Evolutionary conservation across 164 flowering plant species (phyloP).

Genomic region (Nelumbo lutea): DNA sequence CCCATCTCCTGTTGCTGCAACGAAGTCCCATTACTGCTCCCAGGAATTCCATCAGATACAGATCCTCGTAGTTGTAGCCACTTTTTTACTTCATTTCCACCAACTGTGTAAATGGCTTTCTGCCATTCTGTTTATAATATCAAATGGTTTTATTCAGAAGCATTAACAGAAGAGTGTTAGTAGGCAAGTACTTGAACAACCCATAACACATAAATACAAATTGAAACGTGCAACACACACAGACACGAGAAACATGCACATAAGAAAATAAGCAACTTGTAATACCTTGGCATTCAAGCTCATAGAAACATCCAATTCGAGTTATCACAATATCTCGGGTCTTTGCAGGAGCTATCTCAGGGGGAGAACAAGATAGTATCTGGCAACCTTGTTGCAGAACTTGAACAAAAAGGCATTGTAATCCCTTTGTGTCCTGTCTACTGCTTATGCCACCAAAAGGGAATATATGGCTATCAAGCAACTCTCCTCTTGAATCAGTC

Average conservation of each 20-base stretch:
- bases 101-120: slow-evolving; percentile 79
- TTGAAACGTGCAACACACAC: no score
- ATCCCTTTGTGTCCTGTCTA: slow-evolving; percentile 96
- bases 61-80: slow-evolving; percentile 90
- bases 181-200: neutral
- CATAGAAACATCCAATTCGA: slow-evolving; percentile 89
- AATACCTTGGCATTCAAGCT: slow-evolving; percentile 93
- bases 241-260: neutral
- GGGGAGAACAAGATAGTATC: slow-evolving; percentile 64
- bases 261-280: neutral
- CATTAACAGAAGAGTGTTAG: no score
- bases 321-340: slow-evolving; percentile 90
- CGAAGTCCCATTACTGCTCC: slow-evolving; percentile 66
- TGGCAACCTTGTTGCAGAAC: slow-evolving; percentile 91
- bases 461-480: slow-evolving; percentile 84
- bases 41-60: slow-evolving; percentile 62
- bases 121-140: slow-evolving; percentile 78
- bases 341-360: slow-evolving; percentile 53
- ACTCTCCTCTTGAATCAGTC: slow-evolving; percentile 97
- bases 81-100: slow-evolving; percentile 88
- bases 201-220: no score
- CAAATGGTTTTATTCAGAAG: neutral
- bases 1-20: slow-evolving; percentile 83
- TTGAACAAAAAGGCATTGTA: slow-evolving; percentile 86
- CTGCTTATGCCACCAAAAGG: slow-evolving; percentile 99